Conservation (phyloP, 1,284 basidiomycete genomes). For the Irpex sp. region DNA sequence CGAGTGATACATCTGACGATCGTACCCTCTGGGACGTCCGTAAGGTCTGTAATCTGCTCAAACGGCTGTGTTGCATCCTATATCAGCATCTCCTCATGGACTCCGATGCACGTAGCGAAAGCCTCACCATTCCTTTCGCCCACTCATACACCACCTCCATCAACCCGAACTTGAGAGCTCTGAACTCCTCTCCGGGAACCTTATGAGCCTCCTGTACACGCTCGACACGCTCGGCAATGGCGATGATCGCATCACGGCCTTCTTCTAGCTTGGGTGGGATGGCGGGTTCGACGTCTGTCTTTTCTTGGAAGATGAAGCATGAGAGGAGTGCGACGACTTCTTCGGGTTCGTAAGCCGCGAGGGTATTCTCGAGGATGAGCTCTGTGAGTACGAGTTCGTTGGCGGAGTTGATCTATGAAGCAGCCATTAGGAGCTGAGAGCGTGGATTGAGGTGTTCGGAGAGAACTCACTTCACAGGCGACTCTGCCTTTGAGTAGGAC, state of each 20-base stretch:
- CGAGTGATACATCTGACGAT: conserved; percentile 97
- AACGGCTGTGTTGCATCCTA: conserved; percentile 66
- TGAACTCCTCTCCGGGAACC: conserved; percentile 77
- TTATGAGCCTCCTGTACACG: conserved; percentile 77
- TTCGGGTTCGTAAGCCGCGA: conserved; percentile 88
- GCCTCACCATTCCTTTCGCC: conserved; percentile 92
- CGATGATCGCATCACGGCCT: conserved; percentile 77
- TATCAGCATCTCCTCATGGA: no score
- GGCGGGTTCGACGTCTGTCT: conserved; percentile 84
- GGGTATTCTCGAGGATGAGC: conserved; percentile 92
- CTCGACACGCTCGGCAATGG: conserved; percentile 83
- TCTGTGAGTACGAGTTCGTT: conserved; percentile 96
- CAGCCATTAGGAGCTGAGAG: not conserved
- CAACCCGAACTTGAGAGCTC: conserved; percentile 83
- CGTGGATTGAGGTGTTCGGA: not conserved
- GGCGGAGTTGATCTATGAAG: conserved; percentile 87
- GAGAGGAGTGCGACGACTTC: conserved; percentile 98
- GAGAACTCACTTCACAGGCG: conserved; percentile 83
- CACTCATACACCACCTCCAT: conserved; percentile 98
- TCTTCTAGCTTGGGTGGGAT: conserved; percentile 76
- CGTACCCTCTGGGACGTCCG: conserved; percentile 95
- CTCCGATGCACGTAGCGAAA: not conserved
- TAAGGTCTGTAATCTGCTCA: conserved; percentile 88
- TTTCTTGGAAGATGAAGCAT: conserved; percentile 97
- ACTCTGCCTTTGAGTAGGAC: conserved; percentile 96